Evolutionary conservation across 1,139 yeast genomes (phyloP).

Genomic region (Protomyces arabidopsidicola): DNA sequence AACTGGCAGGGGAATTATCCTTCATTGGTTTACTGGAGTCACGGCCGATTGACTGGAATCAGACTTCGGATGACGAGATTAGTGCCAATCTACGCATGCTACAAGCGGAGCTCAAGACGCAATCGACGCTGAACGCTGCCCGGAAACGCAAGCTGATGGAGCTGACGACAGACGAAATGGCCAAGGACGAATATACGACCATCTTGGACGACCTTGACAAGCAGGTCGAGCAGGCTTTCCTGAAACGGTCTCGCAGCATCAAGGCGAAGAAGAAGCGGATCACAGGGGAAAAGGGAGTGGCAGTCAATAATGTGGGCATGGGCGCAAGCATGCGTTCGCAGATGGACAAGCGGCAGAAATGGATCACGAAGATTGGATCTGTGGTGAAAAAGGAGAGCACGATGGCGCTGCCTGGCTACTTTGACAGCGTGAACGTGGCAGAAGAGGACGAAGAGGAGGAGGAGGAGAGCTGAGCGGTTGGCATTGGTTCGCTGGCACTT

Average conservation of each 20-base stretch:
- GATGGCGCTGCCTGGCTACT: neutral
- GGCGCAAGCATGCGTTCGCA: constrained; percentile 73
- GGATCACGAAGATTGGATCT: constrained; percentile 80
- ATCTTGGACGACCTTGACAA: constrained; percentile 90
- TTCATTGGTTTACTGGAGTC: constrained; percentile 88
- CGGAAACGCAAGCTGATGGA: constrained; percentile 66
- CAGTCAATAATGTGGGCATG: constrained; percentile 29
- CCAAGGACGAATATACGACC: constrained; percentile 89
- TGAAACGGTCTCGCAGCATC: constrained; percentile 77
- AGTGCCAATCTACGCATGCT: constrained; percentile 73
- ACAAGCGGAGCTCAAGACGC: constrained; percentile 63
- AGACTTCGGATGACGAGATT: constrained; percentile 90
- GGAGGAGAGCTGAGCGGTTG: neutral
- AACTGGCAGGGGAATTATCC: constrained; percentile 78
- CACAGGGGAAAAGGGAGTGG: constrained; percentile 21
- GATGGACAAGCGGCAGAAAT: constrained; percentile 76
- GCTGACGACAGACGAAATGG: constrained; percentile 79
- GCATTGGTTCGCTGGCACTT: no score
- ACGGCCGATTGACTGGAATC: constrained; percentile 44
- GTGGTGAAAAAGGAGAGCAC: neutral
- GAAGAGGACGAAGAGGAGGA: neutral
- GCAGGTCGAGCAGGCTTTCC: constrained; percentile 91
- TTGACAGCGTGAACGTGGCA: neutral
- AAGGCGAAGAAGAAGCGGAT: constrained; percentile 60
- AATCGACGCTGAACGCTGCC: constrained; percentile 59